Evolutionary conservation across 2,329 filamentous ascomycete species (phyloP).

Genomic region (Fusarium austroafricanum): DNA sequence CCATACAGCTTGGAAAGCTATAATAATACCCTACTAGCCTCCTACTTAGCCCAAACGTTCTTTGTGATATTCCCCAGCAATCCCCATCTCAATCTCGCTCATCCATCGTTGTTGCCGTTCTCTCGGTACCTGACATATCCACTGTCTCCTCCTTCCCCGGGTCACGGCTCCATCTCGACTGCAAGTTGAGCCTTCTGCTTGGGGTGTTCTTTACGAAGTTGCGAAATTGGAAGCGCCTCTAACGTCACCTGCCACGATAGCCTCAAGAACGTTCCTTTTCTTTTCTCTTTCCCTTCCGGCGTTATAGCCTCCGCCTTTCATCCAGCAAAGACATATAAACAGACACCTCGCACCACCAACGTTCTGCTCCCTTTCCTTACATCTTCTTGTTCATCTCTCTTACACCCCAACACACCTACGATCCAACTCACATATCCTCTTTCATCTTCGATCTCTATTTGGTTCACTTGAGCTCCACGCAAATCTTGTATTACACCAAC

Average conservation of each 20-base stretch:
- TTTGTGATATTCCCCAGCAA: constrained; percentile 6
- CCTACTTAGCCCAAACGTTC: constrained; percentile 13
- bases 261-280: constrained; percentile 9
- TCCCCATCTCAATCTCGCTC: constrained; percentile 7
- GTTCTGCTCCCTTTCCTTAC: neutral
- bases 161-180: constrained; percentile 3
- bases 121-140: neutral
- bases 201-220: neutral
- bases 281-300: neutral
- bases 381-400: constrained; percentile 16
- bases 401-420: constrained; percentile 9
- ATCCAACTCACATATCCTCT: constrained; percentile 13
- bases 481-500: constrained; percentile 21
- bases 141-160: neutral
- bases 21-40: constrained; percentile 19
- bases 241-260: constrained; percentile 32
- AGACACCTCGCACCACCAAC: constrained; percentile 19
- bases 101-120: neutral
- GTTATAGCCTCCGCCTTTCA: constrained; percentile 7
- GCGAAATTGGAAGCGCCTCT: constrained; percentile 17
- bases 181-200: constrained; percentile 10
- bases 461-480: constrained; percentile 2
- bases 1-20: constrained; percentile 8
- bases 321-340: constrained; percentile 34
- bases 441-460: constrained; percentile 10